Evolutionary conservation across 805 yeast genomes (phyloP), one percentile per base, ranked within the genome.

Genomic region (Suhomyces sp.): DNA sequence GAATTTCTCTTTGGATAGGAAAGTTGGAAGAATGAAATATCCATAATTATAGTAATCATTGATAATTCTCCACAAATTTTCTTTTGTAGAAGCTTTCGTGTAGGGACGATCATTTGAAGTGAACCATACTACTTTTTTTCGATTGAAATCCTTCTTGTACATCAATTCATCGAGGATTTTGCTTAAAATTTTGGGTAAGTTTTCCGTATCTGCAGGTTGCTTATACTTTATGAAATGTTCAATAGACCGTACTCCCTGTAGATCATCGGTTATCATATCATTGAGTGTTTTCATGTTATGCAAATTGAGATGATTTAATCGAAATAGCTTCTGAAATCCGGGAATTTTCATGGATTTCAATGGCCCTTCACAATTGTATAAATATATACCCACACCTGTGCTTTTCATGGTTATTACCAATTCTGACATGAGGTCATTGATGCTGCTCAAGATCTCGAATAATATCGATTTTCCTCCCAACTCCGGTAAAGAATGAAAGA

Each of bases 51-150:
- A 74, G 37, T 79, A 68, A 54, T 84, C 93, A 25, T 72, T 70
- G 10, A 83, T 68, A 4, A 80, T 64, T 13, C 74, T 74, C 44
- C 81, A 72, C 16, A 86, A 61, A 5, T 75, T 62, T 29, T 65
- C 66, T 47, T 71, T 72, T 3, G 67, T 60, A 11, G 70, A 64
- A 6, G 63, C 48, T 6, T 63, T 62, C 35, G 67, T 65, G 43
- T 62, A 72, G 0, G 96, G 97, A 29, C 58, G 59, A 46, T 83
- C 93, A 53, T 82, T 79, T 52, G 81, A 83, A 0, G 96, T 86
- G 50, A 88, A 76, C 51, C 88, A 61, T 44, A 87, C 73, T 3
- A 86, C 59, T 47, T 83, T 79, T 44, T 74, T 76, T 18, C 35
- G 28, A 28, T 70, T 70, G 32, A 76, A 76, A 53, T 71, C 81